Percentiles rank a stretch among this genome's conserved stretches.
Evolutionary conservation across 805 yeast genomes (phyloP).

Genomic region (Suhomyces emberorum): DNA sequence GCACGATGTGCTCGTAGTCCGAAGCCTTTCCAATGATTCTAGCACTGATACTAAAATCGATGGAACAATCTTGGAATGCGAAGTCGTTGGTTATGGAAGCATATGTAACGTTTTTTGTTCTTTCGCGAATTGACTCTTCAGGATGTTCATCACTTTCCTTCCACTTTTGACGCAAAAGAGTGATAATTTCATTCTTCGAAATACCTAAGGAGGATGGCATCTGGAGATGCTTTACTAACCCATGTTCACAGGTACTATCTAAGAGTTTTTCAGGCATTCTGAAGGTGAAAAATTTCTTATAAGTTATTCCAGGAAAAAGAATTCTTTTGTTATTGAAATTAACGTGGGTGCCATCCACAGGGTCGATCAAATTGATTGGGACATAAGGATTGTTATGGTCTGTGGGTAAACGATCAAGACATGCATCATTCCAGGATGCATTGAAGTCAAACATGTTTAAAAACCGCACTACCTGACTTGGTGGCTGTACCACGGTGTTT

Average conservation of each 20-base stretch:
- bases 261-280: constrained; percentile 35
- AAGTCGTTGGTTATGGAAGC: constrained; percentile 26
- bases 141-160: constrained; percentile 10
- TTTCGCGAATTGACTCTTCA: constrained; percentile 6
- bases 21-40: constrained; percentile 37
- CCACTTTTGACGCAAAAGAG: constrained; percentile 24
- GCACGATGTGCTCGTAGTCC: constrained; percentile 20
- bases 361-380: constrained; percentile 25
- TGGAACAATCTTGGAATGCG: constrained; percentile 25
- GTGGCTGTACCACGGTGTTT: constrained; percentile 15
- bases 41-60: constrained; percentile 34
- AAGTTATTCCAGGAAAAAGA: constrained; percentile 29
- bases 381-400: constrained; percentile 31
- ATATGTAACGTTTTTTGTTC: constrained; percentile 9
- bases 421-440: constrained; percentile 39
- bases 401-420: constrained; percentile 27
- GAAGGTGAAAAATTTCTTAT: constrained; percentile 41
- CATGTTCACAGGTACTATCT: constrained; percentile 35
- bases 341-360: constrained; percentile 27
- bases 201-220: constrained; percentile 36
- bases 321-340: constrained; percentile 23
- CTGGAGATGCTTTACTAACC: constrained; percentile 35
- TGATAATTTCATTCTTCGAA: constrained; percentile 26
- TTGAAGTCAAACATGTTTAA: constrained; percentile 41
- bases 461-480: constrained; percentile 23